phyloP scores from a whole-genome alignment of 2,329 filamentous ascomycete genomes.

The Fusarium chlamydosporum region DNA sequence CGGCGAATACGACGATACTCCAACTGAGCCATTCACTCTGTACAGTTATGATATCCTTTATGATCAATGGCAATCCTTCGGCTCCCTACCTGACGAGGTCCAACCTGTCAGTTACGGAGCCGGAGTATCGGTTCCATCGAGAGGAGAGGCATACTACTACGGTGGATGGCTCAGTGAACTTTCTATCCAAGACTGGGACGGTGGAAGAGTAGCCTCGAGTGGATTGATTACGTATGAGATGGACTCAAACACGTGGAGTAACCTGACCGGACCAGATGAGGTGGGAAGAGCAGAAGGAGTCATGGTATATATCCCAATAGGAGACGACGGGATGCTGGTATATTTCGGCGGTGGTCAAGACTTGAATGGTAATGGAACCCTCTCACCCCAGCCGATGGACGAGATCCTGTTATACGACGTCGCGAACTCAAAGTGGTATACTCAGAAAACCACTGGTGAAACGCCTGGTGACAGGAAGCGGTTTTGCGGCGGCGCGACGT shows the following conservation, averaged over 20 bases:
- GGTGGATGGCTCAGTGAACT: constrained; percentile 9
- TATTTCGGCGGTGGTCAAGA: constrained; percentile 14
- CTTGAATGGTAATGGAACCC: neutral
- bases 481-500: constrained; percentile 17
- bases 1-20: neutral
- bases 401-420: constrained; percentile 13
- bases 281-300: constrained; percentile 4
- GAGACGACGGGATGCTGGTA: constrained; percentile 14
- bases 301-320: neutral
- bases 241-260: constrained; percentile 13
- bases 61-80: constrained; percentile 2
- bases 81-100: neutral
- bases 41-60: constrained; percentile 24
- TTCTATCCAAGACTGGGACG: neutral
- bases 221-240: constrained; percentile 15
- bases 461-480: neutral
- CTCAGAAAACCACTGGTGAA: constrained; percentile 1
- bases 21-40: neutral
- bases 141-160: constrained; percentile 20
- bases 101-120: constrained; percentile 15
- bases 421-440: constrained; percentile 16
- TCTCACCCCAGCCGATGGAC: constrained; percentile 7
- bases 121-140: constrained; percentile 1
- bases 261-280: neutral
- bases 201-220: neutral